phyloP scores from a whole-genome alignment of 2,329 filamentous ascomycete species.

The Nemania sp. region DNA sequence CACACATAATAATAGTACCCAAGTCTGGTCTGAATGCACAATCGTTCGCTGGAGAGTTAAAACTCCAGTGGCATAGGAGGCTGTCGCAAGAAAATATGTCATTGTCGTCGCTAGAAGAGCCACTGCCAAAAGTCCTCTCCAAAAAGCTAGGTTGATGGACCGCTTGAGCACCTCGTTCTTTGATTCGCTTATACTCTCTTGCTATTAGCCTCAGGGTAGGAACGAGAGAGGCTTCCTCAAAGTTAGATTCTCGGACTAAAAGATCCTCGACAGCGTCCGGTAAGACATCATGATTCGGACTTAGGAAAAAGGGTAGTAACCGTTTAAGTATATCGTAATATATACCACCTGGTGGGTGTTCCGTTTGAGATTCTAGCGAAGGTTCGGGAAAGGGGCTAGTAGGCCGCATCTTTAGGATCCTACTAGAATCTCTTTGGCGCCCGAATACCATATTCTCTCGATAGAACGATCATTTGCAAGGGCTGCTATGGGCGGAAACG shows the following conservation, averaged over 20 bases:
- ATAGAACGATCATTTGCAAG: too few species aligned
- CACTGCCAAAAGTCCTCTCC: neutral
- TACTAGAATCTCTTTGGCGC: too few species aligned
- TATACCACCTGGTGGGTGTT: neutral
- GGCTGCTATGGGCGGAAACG: too few species aligned
- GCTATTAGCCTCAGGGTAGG: neutral
- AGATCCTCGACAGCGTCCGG: neutral
- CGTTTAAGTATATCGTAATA: neutral
- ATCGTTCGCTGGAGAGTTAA: neutral
- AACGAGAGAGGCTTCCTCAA: neutral
- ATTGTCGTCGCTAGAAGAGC: neutral
- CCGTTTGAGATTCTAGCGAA: neutral
- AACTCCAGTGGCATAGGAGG: neutral
- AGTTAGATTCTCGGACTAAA: neutral
- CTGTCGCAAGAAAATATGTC: constrained; percentile 1
- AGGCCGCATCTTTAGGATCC: too few species aligned
- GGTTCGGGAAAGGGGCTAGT: neutral
- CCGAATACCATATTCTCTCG: too few species aligned
- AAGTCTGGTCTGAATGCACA: neutral
- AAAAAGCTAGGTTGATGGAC: neutral
- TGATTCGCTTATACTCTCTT: neutral
- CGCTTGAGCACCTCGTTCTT: neutral
- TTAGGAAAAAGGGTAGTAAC: neutral
- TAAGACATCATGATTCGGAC: neutral
- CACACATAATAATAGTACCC: neutral